These are phyloP conservation scores for Eucalyptus guilfoylei DNA, from an alignment of 345 rosid genomes.

Conservation along the genomic window DNA sequence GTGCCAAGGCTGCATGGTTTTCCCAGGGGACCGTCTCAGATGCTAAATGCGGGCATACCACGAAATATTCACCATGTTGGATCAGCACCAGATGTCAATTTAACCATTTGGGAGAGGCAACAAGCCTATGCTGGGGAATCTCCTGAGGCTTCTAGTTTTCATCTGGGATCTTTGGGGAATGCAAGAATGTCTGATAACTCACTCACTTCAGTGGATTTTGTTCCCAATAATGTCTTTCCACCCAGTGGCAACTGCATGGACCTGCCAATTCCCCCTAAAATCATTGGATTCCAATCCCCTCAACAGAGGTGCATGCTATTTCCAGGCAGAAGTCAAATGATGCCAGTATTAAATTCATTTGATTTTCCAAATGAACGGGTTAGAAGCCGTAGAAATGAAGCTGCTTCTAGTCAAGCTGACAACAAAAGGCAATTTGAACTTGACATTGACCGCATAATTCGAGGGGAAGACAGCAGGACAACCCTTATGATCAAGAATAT, in stretches of 20 bases:
- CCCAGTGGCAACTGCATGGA: constrained; percentile 47
- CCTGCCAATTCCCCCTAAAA: constrained; percentile 20
- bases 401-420: constrained; percentile 53
- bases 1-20: constrained; percentile 47
- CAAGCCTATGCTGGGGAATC: constrained; percentile 64
- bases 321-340: constrained; percentile 59
- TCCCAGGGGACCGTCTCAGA: constrained; percentile 55
- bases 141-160: constrained; percentile 25
- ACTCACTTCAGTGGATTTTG: constrained; percentile 11
- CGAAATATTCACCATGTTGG: constrained; percentile 57
- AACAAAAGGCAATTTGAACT: constrained; percentile 80
- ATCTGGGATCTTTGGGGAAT: constrained; percentile 23
- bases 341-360: constrained; percentile 46
- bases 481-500: constrained; percentile 97
- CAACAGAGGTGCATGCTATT: constrained; percentile 64
- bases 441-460: constrained; percentile 65
- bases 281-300: constrained; percentile 51
- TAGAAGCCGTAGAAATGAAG: constrained; percentile 77
- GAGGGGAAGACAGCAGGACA: constrained; percentile 74
- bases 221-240: constrained; percentile 19
- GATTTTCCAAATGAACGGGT: constrained; percentile 66
- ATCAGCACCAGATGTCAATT: constrained; percentile 71
- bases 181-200: constrained; percentile 10
- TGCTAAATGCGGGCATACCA: constrained; percentile 47
- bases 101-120: constrained; percentile 72